Percentiles rank a stretch among this genome's conserved stretches.
Conservation (phyloP, 2,329 filamentous ascomycete species). For the Fusarium humuli region DNA sequence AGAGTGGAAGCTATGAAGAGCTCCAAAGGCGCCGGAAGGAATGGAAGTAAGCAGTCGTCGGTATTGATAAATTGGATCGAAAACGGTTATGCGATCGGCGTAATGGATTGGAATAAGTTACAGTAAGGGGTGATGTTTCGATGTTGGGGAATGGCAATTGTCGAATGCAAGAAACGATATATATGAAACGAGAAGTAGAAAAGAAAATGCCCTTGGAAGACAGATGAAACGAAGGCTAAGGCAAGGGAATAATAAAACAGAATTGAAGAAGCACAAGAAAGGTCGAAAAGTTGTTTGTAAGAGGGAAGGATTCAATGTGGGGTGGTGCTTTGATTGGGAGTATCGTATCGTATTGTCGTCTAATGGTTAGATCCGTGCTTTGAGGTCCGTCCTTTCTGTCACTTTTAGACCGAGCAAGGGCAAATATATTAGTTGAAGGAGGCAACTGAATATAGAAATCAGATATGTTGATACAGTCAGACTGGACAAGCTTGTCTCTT, state of each 20-base stretch:
- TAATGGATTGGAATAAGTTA: neutral
- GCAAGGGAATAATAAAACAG: conserved; percentile 10
- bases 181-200: conserved; percentile 8
- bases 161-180: neutral
- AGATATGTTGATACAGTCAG: neutral
- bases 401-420: neutral
- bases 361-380: conserved; percentile 21
- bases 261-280: conserved; percentile 9
- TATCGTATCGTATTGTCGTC: conserved; percentile 13
- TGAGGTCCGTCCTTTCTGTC: neutral
- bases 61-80: conserved; percentile 16
- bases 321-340: conserved; percentile 29
- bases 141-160: neutral
- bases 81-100: conserved; percentile 2
- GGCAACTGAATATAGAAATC: neutral
- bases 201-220: conserved; percentile 2
- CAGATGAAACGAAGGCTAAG: conserved; percentile 12
- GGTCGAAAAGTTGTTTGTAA: conserved; percentile 20
- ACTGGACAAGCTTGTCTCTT: neutral
- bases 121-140: neutral
- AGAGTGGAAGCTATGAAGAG: conserved; percentile 1
- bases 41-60: conserved; percentile 1
- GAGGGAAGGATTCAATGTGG: conserved; percentile 20
- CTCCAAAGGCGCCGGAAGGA: conserved; percentile 5
- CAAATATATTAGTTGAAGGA: neutral